Conservation (phyloP, 164 flowering plant genomes). For the Annona cherimola region DNA sequence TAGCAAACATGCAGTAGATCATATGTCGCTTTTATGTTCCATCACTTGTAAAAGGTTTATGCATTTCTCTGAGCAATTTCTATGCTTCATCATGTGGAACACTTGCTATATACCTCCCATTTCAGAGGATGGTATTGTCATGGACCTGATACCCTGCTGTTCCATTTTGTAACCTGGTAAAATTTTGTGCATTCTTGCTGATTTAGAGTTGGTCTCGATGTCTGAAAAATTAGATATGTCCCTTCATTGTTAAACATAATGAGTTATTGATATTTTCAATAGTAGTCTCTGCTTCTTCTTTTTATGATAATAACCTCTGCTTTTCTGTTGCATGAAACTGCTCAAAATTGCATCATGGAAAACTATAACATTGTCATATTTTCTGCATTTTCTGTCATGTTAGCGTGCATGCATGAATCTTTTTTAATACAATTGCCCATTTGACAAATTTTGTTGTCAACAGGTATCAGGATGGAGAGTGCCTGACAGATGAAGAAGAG, state of each 20-base stretch:
- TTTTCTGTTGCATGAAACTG: not conserved
- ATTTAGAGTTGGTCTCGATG: not conserved
- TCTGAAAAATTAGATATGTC: no score
- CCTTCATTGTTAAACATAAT: no score
- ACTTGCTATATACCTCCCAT: not conserved
- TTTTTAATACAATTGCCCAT: not conserved
- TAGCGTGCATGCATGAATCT: not conserved
- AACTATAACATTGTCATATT: not conserved
- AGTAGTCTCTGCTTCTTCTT: no score
- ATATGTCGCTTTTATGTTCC: not conserved
- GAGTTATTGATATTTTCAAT: no score
- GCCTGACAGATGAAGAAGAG: slow-evolving; percentile 62
- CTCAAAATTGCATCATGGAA: not conserved
- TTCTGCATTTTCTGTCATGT: no score
- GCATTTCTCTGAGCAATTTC: not conserved
- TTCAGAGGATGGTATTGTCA: not conserved
- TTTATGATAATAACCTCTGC: not conserved
- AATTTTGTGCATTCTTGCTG: not conserved
- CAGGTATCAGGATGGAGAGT: slow-evolving; percentile 82
- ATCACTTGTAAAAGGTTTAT: not conserved
- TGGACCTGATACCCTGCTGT: not conserved
- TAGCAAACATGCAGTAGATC: not conserved
- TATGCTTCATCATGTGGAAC: not conserved
- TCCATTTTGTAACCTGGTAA: not conserved
- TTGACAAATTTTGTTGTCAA: slow-evolving; percentile 13